Base-by-base conservation (phyloP, 2,329 filamentous ascomycete species). In the Apiospora koreana region DNA sequence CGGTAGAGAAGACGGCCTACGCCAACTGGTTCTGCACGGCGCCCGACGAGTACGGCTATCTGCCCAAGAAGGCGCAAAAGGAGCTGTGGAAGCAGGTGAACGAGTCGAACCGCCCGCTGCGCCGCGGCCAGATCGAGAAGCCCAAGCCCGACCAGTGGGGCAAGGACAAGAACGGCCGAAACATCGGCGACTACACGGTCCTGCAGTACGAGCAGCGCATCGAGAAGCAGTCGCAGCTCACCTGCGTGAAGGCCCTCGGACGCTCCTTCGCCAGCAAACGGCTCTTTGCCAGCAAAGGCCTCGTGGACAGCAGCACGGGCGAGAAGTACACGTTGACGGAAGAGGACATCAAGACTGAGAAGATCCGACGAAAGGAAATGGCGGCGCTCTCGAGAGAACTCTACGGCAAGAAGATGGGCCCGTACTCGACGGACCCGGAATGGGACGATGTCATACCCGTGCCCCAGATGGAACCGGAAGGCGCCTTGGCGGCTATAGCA, bases 391-490 rank as follows among this genome's bases (percentile, higher is more conserved):
- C 79, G 70, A 82, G 80, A 73, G 86, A 89, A 65, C 80, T 90
- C 16, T 89, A 89, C 75, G 87, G 87, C 18, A 78, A 83, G 70
- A 83, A 81, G 70, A 80, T 79, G 65, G 85, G 84, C 10, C 73
- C 81, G 76, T 92, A 93, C 80, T 86, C 88, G 68, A 85, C 87
- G 72, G 91, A 95, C 80, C 91, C 93, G 1, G 87, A 86, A 72
- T 98, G 94, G 95, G 90, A 93, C 74, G 94, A 97, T 82, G 87
- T 98, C 68, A 85, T 89, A 68, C 95, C 95, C 25, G 92, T 98
- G 69, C 91, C 93, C 4, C 91, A 96, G 76, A 88, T 94, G 78
- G 95, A 98, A 82, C 93, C 94, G 71, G 92, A 91, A 75, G 87
- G 92, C 75, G 94, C 95, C 38, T 88, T 99, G 71, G 95, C 95